Evolutionary conservation across 228 moss, liverwort and hornwort genomes (phyloP).

Genomic region (Sphagnum magellanicum): DNA sequence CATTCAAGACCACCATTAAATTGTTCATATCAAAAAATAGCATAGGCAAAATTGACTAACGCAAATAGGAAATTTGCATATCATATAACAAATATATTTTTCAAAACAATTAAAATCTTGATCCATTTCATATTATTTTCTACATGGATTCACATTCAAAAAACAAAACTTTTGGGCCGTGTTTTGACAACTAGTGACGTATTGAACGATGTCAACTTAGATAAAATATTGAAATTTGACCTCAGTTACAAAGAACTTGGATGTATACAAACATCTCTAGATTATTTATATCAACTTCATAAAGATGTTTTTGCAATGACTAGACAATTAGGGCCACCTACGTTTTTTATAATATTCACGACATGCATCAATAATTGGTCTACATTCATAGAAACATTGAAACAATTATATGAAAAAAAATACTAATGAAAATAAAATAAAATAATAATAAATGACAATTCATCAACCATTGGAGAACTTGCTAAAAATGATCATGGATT

Average conservation of each 20-base stretch:
- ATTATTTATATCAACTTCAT: background rate
- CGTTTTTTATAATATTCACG: background rate
- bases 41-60: no score
- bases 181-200: background rate
- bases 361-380: background rate
- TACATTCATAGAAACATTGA: background rate
- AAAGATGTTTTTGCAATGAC: background rate
- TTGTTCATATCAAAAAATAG: no score
- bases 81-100: no score
- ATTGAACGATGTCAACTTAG: background rate
- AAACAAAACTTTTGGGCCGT: background rate
- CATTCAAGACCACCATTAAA: no score
- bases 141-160: background rate
- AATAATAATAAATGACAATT: background rate
- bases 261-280: background rate
- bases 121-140: no score
- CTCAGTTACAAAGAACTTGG: background rate
- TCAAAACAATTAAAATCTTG: no score
- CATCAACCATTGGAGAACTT: background rate
- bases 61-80: no score
- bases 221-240: background rate
- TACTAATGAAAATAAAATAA: background rate
- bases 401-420: background rate
- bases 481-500: background rate
- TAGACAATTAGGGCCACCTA: background rate